Evolutionary conservation across 441 rosid genomes (phyloP).

Genomic region (Bocquillonia castaneifolia): DNA sequence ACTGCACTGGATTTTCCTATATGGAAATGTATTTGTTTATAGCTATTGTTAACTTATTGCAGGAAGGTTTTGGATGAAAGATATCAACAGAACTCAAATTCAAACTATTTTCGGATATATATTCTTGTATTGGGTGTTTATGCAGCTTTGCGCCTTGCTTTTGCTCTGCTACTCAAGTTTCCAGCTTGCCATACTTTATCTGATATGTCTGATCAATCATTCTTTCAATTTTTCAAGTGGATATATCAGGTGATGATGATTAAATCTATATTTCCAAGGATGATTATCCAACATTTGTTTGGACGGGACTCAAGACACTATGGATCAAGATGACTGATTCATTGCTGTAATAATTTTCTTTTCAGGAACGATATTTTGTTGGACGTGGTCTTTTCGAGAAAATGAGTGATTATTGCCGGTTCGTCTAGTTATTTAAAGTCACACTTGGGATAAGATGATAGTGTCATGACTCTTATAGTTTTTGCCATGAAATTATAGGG

Average conservation of each 20-base stretch:
- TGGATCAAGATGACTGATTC: constrained; percentile 15
- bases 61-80: constrained; percentile 84
- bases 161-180: constrained; percentile 66
- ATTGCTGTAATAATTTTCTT: constrained; percentile 21
- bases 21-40: constrained; percentile 9
- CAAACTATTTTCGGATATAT: constrained; percentile 81
- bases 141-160: constrained; percentile 67
- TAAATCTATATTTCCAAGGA: constrained; percentile 18
- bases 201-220: constrained; percentile 84
- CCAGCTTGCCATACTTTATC: constrained; percentile 91
- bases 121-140: constrained; percentile 84
- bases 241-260: constrained; percentile 73
- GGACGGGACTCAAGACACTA: constrained; percentile 4
- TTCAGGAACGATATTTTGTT: constrained; percentile 96
- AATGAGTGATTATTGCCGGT: constrained; percentile 91
- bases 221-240: constrained; percentile 99
- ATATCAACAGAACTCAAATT: constrained; percentile 50
- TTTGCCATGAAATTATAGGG: not conserved
- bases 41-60: constrained; percentile 31
- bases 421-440: constrained; percentile 16
- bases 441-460: not conserved
- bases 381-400: constrained; percentile 98
- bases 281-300: constrained; percentile 1
- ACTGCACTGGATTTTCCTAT: constrained; percentile 3
- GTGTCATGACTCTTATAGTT: not conserved